Conservation (phyloP, 257 asterid genomes). For the Nicotiana paniculata region DNA sequence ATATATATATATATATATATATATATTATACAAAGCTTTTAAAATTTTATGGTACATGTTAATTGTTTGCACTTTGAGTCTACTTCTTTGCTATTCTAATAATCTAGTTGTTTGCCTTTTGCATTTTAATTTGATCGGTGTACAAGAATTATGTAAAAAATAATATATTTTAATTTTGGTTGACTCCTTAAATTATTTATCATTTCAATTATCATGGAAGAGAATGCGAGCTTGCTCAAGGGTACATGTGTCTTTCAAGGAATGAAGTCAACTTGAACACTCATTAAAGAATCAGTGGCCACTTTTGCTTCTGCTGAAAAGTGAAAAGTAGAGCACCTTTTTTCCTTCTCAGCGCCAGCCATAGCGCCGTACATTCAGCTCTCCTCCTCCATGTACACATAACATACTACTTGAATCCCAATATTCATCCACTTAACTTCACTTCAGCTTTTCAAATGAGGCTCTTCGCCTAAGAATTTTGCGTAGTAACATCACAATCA, state of each 20-base stretch:
- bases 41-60: too few species aligned
- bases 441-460: neutral
- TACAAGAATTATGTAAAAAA: too few species aligned
- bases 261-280: neutral
- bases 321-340: neutral
- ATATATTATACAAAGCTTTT: too few species aligned
- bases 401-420: neutral
- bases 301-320: neutral
- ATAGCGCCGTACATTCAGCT: neutral
- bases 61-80: too few species aligned
- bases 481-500: neutral
- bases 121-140: too few species aligned
- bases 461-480: neutral
- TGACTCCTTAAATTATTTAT: too few species aligned
- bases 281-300: constrained; percentile 5
- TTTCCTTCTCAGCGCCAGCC: neutral
- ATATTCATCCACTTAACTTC: neutral
- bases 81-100: too few species aligned
- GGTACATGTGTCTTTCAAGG: neutral
- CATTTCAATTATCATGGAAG: too few species aligned
- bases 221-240: neutral
- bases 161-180: too few species aligned
- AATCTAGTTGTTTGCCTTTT: too few species aligned
- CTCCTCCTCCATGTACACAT: neutral
- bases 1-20: too few species aligned